A percentile compares a stretch with the other conserved stretches of the same genome.
Conservation (phyloP, 495 filamentous ascomycete genomes). For the Penicillium pulvis region DNA sequence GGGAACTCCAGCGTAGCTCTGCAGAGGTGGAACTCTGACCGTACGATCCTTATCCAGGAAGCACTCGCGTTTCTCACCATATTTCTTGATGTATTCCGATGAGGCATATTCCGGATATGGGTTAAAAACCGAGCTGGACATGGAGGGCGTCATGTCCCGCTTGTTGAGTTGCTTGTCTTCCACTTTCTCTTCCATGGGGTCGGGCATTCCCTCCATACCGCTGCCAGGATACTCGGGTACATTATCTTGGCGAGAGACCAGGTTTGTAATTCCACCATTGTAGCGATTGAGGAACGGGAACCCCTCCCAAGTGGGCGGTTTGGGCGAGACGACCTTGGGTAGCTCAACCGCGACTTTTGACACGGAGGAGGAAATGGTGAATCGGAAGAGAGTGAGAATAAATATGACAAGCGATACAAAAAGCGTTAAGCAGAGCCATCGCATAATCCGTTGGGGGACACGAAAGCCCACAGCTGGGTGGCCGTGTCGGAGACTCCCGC, state of each 20-base stretch:
- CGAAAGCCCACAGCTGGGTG: slow-evolving; percentile 49
- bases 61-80: slow-evolving; percentile 70
- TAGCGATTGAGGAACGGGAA: slow-evolving; percentile 83
- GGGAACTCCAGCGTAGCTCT: slow-evolving; percentile 71
- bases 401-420: slow-evolving; percentile 70
- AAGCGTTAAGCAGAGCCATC: slow-evolving; percentile 71
- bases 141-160: slow-evolving; percentile 28
- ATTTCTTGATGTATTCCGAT: slow-evolving; percentile 56
- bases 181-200: slow-evolving; percentile 18
- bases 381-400: slow-evolving; percentile 67
- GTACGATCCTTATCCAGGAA: slow-evolving; percentile 67
- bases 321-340: slow-evolving; percentile 48
- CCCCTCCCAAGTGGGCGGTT: slow-evolving; percentile 75
- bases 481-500: slow-evolving; percentile 39
- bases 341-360: slow-evolving; percentile 59
- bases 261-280: slow-evolving; percentile 73
- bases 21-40: slow-evolving; percentile 65
- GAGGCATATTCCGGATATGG: slow-evolving; percentile 71
- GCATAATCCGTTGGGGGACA: slow-evolving; percentile 61
- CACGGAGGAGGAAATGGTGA: slow-evolving; percentile 64
- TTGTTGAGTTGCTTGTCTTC: slow-evolving; percentile 23
- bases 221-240: slow-evolving; percentile 75
- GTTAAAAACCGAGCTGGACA: slow-evolving; percentile 61
- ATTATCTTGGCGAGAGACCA: slow-evolving; percentile 64
- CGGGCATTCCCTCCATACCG: slow-evolving; percentile 28